These are phyloP conservation scores for Mortierella antarctica DNA, from an alignment of 192 early-diverging fungal genomes.

Conservation along the genomic window DNA sequence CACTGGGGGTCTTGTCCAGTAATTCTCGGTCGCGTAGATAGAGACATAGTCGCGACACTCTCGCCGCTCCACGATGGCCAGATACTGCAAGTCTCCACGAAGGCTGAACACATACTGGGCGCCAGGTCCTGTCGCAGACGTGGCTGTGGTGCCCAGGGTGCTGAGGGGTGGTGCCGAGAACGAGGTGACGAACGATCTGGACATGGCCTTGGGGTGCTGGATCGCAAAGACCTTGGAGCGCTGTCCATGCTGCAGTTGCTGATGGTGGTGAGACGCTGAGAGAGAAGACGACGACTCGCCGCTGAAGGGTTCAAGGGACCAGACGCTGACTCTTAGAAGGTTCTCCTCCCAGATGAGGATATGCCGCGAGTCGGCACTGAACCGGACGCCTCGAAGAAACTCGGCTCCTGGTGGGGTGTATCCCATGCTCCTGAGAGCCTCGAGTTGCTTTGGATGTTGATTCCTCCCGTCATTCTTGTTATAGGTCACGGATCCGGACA, in stretches of 20 bases:
- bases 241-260: constrained; percentile 7
- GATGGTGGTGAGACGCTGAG: neutral
- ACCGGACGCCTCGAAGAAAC: constrained; percentile 23
- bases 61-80: constrained; percentile 40
- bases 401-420: constrained; percentile 39
- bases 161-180: constrained; percentile 38
- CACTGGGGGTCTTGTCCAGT: constrained; percentile 28
- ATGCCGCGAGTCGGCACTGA: constrained; percentile 52
- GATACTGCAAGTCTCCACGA: constrained; percentile 39
- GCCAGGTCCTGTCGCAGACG: constrained; percentile 15
- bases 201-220: constrained; percentile 33
- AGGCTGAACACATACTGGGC: constrained; percentile 26
- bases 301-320: constrained; percentile 35
- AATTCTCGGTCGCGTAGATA: constrained; percentile 41
- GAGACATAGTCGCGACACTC: constrained; percentile 43
- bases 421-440: constrained; percentile 15
- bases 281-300: neutral
- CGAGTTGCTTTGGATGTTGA: constrained; percentile 63
- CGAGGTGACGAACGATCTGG: constrained; percentile 25
- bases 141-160: constrained; percentile 37
- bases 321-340: constrained; percentile 31
- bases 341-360: constrained; percentile 48
- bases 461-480: constrained; percentile 60
- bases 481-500: constrained; percentile 58
- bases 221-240: constrained; percentile 12